Evolutionary conservation across 148 eudicot genomes (phyloP).

Genomic region (Chenopodium formosanum): DNA sequence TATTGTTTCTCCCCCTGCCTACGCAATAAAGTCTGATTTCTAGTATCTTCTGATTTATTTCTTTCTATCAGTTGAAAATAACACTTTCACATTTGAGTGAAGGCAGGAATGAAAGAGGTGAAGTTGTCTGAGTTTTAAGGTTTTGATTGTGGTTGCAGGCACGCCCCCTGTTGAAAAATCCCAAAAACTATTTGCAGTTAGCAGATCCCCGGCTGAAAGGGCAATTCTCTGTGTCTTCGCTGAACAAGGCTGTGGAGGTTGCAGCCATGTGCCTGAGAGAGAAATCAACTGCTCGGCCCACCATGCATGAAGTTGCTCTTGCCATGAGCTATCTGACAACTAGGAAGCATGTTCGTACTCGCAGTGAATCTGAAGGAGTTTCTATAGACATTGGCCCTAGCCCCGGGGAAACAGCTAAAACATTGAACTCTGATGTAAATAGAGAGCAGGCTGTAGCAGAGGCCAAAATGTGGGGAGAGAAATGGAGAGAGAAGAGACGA

Average conservation of each 20-base stretch:
- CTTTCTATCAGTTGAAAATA: not conserved
- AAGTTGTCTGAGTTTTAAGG: not conserved
- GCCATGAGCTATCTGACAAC: slow-evolving; percentile 54
- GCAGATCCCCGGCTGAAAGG: slow-evolving; percentile 67
- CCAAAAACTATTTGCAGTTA: slow-evolving; percentile 32
- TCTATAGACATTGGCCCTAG: not conserved
- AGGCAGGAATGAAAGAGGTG: not conserved
- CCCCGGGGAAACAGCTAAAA: slow-evolving; percentile 8
- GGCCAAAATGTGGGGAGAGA: slow-evolving; percentile 79
- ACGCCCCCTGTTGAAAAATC: slow-evolving; percentile 45
- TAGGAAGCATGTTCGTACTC: slow-evolving; percentile 23
- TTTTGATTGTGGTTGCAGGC: slow-evolving; percentile 38
- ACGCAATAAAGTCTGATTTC: not conserved
- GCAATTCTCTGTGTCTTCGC: slow-evolving; percentile 32
- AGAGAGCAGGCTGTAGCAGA: slow-evolving; percentile 71
- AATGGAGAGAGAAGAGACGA: slow-evolving; percentile 53
- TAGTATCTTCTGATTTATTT: not conserved
- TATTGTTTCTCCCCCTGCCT: not conserved
- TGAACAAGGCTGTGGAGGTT: slow-evolving; percentile 46
- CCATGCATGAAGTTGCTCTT: slow-evolving; percentile 44
- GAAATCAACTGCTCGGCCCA: slow-evolving; percentile 49
- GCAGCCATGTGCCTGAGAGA: slow-evolving; percentile 68
- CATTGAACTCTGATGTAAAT: slow-evolving; percentile 29
- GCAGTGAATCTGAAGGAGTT: slow-evolving; percentile 19
- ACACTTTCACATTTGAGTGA: not conserved